phyloP scores from a whole-genome alignment of 1,284 basidiomycete genomes.

The Rhodofomes roseus region DNA sequence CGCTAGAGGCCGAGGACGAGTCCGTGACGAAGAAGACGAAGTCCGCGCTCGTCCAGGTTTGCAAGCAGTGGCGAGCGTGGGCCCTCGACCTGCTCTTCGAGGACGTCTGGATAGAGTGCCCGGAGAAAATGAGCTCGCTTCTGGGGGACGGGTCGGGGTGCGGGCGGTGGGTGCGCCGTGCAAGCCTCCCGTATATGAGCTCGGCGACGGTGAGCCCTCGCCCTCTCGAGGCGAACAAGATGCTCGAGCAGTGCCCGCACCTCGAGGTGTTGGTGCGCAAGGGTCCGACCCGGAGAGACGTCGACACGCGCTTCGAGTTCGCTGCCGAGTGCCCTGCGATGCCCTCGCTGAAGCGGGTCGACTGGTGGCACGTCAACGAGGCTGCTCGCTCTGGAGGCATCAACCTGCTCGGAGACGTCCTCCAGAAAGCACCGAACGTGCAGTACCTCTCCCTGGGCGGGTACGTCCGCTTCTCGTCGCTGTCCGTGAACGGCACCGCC shows the following conservation, averaged over 20 bases:
- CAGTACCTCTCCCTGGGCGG: slow-evolving; percentile 56
- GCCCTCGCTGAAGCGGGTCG: slow-evolving; percentile 54
- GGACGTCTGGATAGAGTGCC: slow-evolving; percentile 42
- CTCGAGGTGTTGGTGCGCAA: slow-evolving; percentile 58
- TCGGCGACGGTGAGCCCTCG: slow-evolving; percentile 39
- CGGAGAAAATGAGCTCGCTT: slow-evolving; percentile 25
- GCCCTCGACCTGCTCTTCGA: slow-evolving; percentile 46
- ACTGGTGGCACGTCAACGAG: slow-evolving; percentile 62
- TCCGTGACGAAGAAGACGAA: slow-evolving; percentile 30
- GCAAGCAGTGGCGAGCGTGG: slow-evolving; percentile 49
- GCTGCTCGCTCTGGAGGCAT: slow-evolving; percentile 63
- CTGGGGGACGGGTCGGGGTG: slow-evolving; percentile 21
- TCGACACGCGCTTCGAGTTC: slow-evolving; percentile 47
- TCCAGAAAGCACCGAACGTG: slow-evolving; percentile 49
- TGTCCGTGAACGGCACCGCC: slow-evolving; percentile 16
- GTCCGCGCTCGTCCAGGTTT: slow-evolving; percentile 47
- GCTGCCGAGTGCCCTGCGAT: slow-evolving; percentile 43
- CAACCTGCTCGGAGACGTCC: slow-evolving; percentile 53
- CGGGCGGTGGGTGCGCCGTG: slow-evolving; percentile 48
- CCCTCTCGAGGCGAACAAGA: slow-evolving; percentile 30
- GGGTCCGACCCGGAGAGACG: slow-evolving; percentile 16
- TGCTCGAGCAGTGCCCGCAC: slow-evolving; percentile 46
- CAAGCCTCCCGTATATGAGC: slow-evolving; percentile 52
- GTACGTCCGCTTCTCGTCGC: slow-evolving; percentile 32
- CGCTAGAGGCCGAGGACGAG: slow-evolving; percentile 9